Evolutionary conservation across 352 stramenopile species (phyloP), one percentile per base, ranked within the genome.

Genomic region (Globisporangium radiosum): DNA sequence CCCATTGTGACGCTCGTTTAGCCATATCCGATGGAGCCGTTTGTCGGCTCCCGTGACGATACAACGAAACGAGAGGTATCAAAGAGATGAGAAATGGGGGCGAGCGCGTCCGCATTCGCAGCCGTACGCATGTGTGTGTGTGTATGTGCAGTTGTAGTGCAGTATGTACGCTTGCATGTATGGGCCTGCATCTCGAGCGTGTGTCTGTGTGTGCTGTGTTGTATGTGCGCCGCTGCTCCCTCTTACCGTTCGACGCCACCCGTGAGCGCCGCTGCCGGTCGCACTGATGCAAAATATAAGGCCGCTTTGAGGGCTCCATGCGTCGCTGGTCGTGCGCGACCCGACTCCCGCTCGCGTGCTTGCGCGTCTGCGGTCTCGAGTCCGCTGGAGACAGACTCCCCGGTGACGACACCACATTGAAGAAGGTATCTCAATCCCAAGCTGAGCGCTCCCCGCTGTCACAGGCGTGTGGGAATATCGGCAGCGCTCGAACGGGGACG

Each of bases 271-370:
- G 19, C 37, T 56, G n/a, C 37, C 43, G 45, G 43, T 44, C 47
- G 64, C 64, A 4, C 56, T 54, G 64, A 71, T 67, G 64, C 19
- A 54, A 19, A 71, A 60, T 56, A 56, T 71, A 67, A 71, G 64
- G 64, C 64, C 64, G 64, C 64, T 66, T 67, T 71, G 64, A 67
- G 64, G 38, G 53, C 56, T 36, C 25, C 15, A n/a, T 10, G 37
- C 14, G 15, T 25, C 19, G 42, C 40, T 44, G 40, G 40, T 10
- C 10, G 40, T 39, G 7, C 7, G 49, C 11, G 7, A 37, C 7
- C 14, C 47, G 25, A 37, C 25, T 52, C n/a, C 47, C 40, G 7
- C 40, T 44, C 39, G 17, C 17, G 17, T 19, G 17, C 17, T 19
- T 19, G 17, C 17, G 17, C 17, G 17, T 19, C 17, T 19, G 17